Conservation (phyloP, 2,329 filamentous ascomycete genomes). For the Hymenoscyphus repandus region DNA sequence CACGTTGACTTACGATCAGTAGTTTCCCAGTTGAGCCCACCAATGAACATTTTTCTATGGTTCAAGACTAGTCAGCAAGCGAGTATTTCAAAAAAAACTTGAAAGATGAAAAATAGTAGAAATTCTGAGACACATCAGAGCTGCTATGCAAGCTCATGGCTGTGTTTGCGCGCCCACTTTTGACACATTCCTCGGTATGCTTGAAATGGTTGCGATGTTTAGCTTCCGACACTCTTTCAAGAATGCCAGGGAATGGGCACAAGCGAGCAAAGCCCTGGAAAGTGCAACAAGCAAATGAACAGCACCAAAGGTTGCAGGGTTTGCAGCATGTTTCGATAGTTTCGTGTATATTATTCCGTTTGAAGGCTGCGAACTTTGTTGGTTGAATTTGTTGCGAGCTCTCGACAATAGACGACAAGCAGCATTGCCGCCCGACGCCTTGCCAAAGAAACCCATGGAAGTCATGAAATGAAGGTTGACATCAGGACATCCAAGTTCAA, state of each 20-base stretch:
- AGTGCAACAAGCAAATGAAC: no score
- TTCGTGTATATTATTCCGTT: no score
- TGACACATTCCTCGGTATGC: no score
- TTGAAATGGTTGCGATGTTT: no score
- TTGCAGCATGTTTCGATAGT: no score
- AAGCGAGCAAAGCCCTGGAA: no score
- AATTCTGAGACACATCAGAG: neutral
- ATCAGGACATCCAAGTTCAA: constrained; percentile 34
- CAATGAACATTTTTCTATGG: constrained; percentile 98
- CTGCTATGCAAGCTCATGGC: neutral
- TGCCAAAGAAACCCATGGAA: constrained; percentile 15
- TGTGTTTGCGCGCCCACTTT: no score
- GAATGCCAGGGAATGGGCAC: no score
- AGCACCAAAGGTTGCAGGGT: no score
- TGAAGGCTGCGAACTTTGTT: no score
- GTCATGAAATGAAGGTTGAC: constrained; percentile 32
- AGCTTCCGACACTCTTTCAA: no score
- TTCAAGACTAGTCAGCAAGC: constrained; percentile 27
- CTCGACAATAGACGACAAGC: neutral
- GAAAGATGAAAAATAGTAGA: constrained; percentile 9
- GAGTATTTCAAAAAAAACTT: constrained; percentile 9
- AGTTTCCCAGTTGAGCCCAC: constrained; percentile 97
- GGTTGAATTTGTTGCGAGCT: no score
- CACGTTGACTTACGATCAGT: constrained; percentile 73
- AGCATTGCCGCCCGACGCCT: constrained; percentile 4